A percentile compares a stretch with the other conserved stretches of the same genome.
phyloP scores from a whole-genome alignment of 331 rosid species.

The Saraca asoca region DNA sequence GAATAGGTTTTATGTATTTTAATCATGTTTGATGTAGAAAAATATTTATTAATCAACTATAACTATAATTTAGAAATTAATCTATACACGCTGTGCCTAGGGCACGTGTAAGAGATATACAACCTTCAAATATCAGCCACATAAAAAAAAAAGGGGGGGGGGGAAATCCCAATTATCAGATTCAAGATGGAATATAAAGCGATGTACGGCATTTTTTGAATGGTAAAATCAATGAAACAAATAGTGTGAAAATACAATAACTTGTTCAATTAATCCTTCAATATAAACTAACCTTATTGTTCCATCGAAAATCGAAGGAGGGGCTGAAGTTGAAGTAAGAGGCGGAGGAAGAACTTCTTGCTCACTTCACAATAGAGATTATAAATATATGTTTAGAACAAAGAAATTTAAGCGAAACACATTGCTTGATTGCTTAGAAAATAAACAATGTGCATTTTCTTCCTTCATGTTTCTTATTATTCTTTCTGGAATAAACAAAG shows the following conservation, averaged over 20 bases:
- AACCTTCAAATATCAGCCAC: slow-evolving; percentile 56
- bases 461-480: background rate
- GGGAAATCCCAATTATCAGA: no score
- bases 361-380: slow-evolving; percentile 31
- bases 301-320: slow-evolving; percentile 75
- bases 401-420: background rate
- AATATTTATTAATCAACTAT: no score
- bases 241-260: no score
- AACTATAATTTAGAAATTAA: no score
- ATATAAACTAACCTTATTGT: slow-evolving; percentile 59
- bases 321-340: slow-evolving; percentile 66
- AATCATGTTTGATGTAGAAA: no score
- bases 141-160: no score
- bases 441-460: background rate
- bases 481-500: no score
- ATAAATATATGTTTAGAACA: slow-evolving; percentile 19
- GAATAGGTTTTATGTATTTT: no score
- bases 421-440: background rate
- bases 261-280: background rate
- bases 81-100: slow-evolving; percentile 89
- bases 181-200: slow-evolving; percentile 13
- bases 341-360: slow-evolving; percentile 63
- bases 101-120: slow-evolving; percentile 79
- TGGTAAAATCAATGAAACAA: background rate
- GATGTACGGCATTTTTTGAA: background rate